These are phyloP conservation scores for Beauveria varroae DNA, from an alignment of 2,329 filamentous ascomycete genomes.

Conservation along the genomic window DNA sequence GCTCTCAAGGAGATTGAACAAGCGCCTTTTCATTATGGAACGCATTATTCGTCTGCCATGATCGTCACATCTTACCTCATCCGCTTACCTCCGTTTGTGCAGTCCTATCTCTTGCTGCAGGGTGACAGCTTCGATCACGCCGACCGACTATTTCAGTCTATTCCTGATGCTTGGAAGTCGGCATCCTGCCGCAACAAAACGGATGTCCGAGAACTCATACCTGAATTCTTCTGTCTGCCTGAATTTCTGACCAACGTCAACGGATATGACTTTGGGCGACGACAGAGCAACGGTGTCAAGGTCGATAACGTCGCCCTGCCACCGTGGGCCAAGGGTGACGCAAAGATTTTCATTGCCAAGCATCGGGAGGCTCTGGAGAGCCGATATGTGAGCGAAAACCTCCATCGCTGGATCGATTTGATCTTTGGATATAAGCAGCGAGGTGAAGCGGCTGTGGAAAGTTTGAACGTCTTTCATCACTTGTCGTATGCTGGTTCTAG, in stretches of 20 bases:
- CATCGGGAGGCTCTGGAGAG: slow-evolving; percentile 94
- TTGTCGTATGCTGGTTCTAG: slow-evolving; percentile 91
- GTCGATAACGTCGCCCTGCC: slow-evolving; percentile 88
- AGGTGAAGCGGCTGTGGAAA: slow-evolving; percentile 85
- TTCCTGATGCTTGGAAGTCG: slow-evolving; percentile 84
- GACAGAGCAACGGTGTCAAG: slow-evolving; percentile 69
- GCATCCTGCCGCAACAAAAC: slow-evolving; percentile 85
- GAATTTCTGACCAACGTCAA: slow-evolving; percentile 95
- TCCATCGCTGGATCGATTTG: slow-evolving; percentile 94
- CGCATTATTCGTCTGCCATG: slow-evolving; percentile 98
- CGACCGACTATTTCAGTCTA: slow-evolving; percentile 89
- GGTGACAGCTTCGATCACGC: slow-evolving; percentile 96
- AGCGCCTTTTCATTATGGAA: slow-evolving; percentile 92
- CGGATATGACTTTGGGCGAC: slow-evolving; percentile 82
- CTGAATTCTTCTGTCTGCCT: slow-evolving; percentile 94
- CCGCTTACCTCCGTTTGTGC: slow-evolving; percentile 88
- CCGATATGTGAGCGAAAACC: slow-evolving; percentile 78
- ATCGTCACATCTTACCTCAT: slow-evolving; percentile 96
- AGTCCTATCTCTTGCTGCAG: slow-evolving; percentile 88
- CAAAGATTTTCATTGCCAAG: slow-evolving; percentile 90
- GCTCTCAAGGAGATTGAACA: slow-evolving; percentile 89
- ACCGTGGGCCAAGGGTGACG: slow-evolving; percentile 93
- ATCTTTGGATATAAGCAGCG: slow-evolving; percentile 92
- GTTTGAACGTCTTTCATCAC: slow-evolving; percentile 91
- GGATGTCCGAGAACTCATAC: slow-evolving; percentile 89